Conservation (phyloP, 2,329 filamentous ascomycete species). For the Trichoderma brevicompactum region DNA sequence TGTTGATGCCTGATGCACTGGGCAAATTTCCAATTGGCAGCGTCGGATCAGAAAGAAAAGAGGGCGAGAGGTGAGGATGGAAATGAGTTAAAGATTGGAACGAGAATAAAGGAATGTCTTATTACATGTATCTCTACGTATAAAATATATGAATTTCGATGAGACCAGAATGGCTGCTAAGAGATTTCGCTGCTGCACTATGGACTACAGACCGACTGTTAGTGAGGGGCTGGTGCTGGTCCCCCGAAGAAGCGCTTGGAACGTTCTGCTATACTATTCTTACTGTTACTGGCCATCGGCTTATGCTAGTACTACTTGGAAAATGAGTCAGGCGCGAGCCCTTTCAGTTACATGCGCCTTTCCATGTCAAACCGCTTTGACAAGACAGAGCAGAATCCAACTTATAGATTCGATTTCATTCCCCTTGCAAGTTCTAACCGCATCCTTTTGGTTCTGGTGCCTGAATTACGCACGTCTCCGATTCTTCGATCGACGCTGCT, state of each 20-base stretch:
- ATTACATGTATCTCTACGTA: background rate
- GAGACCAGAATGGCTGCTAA: background rate
- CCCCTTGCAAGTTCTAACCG: no score
- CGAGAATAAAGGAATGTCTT: background rate
- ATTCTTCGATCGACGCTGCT: background rate
- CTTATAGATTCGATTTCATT: no score
- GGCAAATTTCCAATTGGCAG: background rate
- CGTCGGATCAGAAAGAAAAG: background rate
- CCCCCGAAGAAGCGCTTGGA: slow-evolving; percentile 10
- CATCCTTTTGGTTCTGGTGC: background rate
- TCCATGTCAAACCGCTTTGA: background rate
- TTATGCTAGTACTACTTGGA: background rate
- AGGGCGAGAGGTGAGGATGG: background rate
- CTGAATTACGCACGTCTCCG: background rate
- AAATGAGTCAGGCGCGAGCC: background rate
- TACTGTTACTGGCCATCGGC: background rate
- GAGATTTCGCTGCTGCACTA: background rate
- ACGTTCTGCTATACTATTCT: slow-evolving; percentile 8
- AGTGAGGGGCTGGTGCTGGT: background rate
- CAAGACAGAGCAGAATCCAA: no score
- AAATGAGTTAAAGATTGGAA: no score
- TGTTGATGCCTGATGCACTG: slow-evolving; percentile 1
- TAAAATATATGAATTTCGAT: no score
- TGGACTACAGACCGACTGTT: background rate
- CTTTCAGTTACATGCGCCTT: slow-evolving; percentile 14